phyloP scores from a whole-genome alignment of 2,329 filamentous ascomycete species.

The Colletotrichum kahawae region DNA sequence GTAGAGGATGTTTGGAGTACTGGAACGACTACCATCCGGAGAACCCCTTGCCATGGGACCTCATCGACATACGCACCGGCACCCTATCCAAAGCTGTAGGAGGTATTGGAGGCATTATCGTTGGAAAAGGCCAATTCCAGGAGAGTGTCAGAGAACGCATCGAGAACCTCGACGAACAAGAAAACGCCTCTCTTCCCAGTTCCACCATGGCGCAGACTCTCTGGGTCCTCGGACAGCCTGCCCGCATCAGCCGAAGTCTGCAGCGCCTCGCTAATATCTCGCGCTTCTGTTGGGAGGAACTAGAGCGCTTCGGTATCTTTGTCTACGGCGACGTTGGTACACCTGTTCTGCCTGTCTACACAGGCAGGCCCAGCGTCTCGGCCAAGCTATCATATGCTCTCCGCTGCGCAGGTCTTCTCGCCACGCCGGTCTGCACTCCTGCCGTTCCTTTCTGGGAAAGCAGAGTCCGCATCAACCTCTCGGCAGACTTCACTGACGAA shows the following conservation, averaged over 20 bases:
- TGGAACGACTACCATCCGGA: conserved; percentile 19
- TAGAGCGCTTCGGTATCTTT: conserved; percentile 9
- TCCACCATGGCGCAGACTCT: conserved; percentile 20
- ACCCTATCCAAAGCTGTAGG: conserved; percentile 21
- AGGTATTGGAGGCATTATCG: conserved; percentile 19
- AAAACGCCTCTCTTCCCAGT: neutral
- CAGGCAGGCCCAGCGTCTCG: conserved; percentile 9
- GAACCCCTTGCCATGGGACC: neutral
- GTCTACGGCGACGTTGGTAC: conserved; percentile 11
- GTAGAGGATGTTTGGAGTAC: conserved; percentile 21
- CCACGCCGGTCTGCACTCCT: conserved; percentile 11
- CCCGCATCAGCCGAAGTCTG: neutral
- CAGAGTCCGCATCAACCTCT: conserved; percentile 22
- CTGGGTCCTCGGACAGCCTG: conserved; percentile 17
- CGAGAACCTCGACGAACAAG: neutral
- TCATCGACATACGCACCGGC: conserved; percentile 22
- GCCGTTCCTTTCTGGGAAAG: conserved; percentile 23
- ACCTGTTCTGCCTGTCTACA: conserved; percentile 8
- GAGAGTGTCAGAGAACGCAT: neutral
- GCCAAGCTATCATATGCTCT: conserved; percentile 11
- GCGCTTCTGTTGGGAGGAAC: conserved; percentile 7
- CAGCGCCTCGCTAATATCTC: conserved; percentile 2
- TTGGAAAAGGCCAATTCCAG: neutral
- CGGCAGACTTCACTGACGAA: conserved; percentile 8
- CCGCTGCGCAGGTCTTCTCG: conserved; percentile 2